These are phyloP conservation scores for Syzygium malaccense DNA, from an alignment of 441 rosid species.

Conservation along the genomic window DNA sequence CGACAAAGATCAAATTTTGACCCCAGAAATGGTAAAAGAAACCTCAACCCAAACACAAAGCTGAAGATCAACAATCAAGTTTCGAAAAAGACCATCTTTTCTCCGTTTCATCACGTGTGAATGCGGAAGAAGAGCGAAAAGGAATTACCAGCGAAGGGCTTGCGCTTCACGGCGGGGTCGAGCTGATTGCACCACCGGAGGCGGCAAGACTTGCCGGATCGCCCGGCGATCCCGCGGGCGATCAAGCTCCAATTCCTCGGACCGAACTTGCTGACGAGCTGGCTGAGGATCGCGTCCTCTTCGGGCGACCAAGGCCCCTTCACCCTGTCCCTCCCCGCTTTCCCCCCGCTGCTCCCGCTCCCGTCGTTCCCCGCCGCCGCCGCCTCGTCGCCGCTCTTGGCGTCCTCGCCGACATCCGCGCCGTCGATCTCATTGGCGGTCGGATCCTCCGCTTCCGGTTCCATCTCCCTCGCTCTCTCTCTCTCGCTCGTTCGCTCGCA, in stretches of 20 bases:
- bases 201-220: slow-evolving; percentile 87
- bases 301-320: slow-evolving; percentile 81
- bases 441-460: slow-evolving; percentile 2
- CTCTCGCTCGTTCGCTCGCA: background rate
- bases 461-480: slow-evolving; percentile 16
- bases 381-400: slow-evolving; percentile 3
- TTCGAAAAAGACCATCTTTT: background rate
- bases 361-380: slow-evolving; percentile 16
- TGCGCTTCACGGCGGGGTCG: slow-evolving; percentile 67
- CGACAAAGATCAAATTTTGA: background rate
- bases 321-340: slow-evolving; percentile 28
- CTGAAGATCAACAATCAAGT: background rate
- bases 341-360: slow-evolving; percentile 20
- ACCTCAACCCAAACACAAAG: background rate
- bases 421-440: slow-evolving; percentile 1
- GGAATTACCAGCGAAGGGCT: slow-evolving; percentile 56
- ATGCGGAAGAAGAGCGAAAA: background rate
- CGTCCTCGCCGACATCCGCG: background rate
- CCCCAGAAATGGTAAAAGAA: background rate
- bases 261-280: slow-evolving; percentile 60
- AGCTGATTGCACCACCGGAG: slow-evolving; percentile 97
- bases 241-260: slow-evolving; percentile 84
- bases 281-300: slow-evolving; percentile 59
- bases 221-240: slow-evolving; percentile 63
- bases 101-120: background rate